Evolutionary conservation across 2,329 filamentous ascomycete species (phyloP), one percentile per base, ranked within the genome.

Genomic region (Orbilia blumenaviensis): DNA sequence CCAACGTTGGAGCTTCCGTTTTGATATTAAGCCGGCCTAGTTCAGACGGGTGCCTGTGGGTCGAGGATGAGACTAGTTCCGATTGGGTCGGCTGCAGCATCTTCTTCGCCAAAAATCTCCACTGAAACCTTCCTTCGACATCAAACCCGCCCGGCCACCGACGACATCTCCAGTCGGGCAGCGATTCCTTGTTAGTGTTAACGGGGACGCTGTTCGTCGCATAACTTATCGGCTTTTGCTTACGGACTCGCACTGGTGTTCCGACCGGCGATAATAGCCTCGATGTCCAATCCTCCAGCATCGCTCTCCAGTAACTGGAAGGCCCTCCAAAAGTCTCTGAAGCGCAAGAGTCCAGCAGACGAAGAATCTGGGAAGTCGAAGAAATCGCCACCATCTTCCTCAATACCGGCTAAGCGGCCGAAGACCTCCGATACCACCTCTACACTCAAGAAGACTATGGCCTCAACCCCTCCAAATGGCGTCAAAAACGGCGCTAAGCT

Each of bases 221-320:
- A 38, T 56, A 36, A 8, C 1, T 16, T 14, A n/a, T 32, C 12
- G 27, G 48, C 1, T 32, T 50, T 50, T 29, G 1, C n/a, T n/a
- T n/a, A 54, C 29, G 29, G 48, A 34, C 29, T n/a, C 18, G n/a
- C 18, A 38, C 4, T 8, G 10, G 21, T 56, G 18, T 16, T 25
- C 29, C 29, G 32, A 7, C 52, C 32, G 29, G n/a, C 23, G 36
- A 25, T 36, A 25, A 63, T 18, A 54, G 32, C n/a, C 38, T 50
- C 38, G 10, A 76, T 76, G 72, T 76, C 72, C 41, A 62, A 64
- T 36, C 64, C 64, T 42, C 64, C 58, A 36, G 14, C 56, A n/a
- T 50, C 54, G 36, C 78, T 80, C n/a, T 80, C 80, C n/a, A 75
- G 67, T 67, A 80, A 80, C 44, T 80, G 80, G 80, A 78, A 80